Conservation (phyloP, 805 yeast species). For the Lipomyces sp. region DNA sequence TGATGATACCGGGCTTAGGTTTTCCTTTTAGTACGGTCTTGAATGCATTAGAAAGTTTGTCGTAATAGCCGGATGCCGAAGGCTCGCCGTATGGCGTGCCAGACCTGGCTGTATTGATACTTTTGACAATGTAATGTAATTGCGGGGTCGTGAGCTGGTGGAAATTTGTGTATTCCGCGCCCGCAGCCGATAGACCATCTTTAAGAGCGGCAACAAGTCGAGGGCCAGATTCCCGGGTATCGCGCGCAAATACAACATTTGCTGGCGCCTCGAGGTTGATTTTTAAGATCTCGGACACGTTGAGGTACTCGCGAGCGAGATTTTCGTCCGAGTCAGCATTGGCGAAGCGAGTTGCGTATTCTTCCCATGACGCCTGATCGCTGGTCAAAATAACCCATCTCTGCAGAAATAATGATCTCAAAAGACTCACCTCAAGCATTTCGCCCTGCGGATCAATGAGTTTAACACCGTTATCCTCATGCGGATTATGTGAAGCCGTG, state of each 20-base stretch:
- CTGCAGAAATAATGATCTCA: too few relatives aligned
- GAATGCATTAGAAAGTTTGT: slow-evolving; percentile 57
- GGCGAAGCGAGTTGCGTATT: slow-evolving; percentile 72
- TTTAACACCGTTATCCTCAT: slow-evolving; percentile 86
- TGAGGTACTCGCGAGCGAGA: slow-evolving; percentile 42
- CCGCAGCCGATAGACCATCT: slow-evolving; percentile 56
- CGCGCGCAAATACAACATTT: slow-evolving; percentile 70
- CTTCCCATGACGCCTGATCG: slow-evolving; percentile 62
- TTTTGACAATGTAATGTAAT: slow-evolving; percentile 78
- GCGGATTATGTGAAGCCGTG: slow-evolving; percentile 48
- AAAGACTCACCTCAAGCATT: slow-evolving; percentile 28
- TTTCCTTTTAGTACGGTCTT: slow-evolving; percentile 40
- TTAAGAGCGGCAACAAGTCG: slow-evolving; percentile 54
- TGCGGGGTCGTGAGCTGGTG: slow-evolving; percentile 90
- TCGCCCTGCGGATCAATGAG: slow-evolving; percentile 71
- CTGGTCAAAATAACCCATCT: too few relatives aligned
- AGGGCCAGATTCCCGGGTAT: slow-evolving; percentile 82
- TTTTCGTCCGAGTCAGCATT: slow-evolving; percentile 54
- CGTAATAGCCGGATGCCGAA: slow-evolving; percentile 65
- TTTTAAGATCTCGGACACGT: slow-evolving; percentile 42
- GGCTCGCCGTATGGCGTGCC: slow-evolving; percentile 54
- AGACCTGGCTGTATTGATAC: slow-evolving; percentile 55
- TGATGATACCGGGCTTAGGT: slow-evolving; percentile 43
- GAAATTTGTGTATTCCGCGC: slow-evolving; percentile 50
- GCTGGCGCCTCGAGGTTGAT: slow-evolving; percentile 41